Evolutionary conservation across 108 stramenopile species (phyloP), one percentile per base, ranked within the genome.

Genomic region (Pseudonitzschia multistriata): DNA sequence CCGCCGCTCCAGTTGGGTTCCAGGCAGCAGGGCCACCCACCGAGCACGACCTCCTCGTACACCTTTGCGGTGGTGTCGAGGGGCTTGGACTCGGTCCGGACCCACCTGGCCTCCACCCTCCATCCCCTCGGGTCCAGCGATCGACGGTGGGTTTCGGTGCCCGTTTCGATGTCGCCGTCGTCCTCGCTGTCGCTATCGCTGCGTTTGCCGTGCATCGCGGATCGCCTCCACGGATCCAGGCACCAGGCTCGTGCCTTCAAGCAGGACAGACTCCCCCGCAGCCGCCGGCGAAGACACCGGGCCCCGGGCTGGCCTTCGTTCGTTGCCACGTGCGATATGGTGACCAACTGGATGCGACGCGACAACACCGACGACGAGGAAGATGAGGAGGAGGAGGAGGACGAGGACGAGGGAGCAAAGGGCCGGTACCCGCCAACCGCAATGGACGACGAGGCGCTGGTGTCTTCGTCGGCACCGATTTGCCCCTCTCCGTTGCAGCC

Each of bases 11-110:
- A 80, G 33, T 76, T 49, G 14, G 76, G 49, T 25, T 85, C 83
- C 28, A 83, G 66, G 25, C 77, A 60, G 13, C 84, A 82, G 8
- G 76, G 79, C 86, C 90, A 88, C 48, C 84, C 90, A 19, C 85
- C 84, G 6, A 91, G 42, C 11, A 71, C 56, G 11, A 37, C n/a
- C 14, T 72, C 37, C 21, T 85, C 83, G 63, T 91, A 91, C 6
- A 80, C 70, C 77, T 91, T 91, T 2, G 64, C 59, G 10, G 84
- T 68, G 15, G 85, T 83, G 61, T 88, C 84, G 11, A 81, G 39
- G 1, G 87, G 87, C 52, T 80, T 83, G 0, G 73, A 71, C 53
- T 88, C 87, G 7, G 83, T 35, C 36, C 62, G 31, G 25, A 71
- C 79, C 45, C 72, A 24, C 48, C 56, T 15, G 3, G 75, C 86